Evolutionary conservation across 345 rosid genomes (phyloP).

Genomic region (Moringa oleifera): DNA sequence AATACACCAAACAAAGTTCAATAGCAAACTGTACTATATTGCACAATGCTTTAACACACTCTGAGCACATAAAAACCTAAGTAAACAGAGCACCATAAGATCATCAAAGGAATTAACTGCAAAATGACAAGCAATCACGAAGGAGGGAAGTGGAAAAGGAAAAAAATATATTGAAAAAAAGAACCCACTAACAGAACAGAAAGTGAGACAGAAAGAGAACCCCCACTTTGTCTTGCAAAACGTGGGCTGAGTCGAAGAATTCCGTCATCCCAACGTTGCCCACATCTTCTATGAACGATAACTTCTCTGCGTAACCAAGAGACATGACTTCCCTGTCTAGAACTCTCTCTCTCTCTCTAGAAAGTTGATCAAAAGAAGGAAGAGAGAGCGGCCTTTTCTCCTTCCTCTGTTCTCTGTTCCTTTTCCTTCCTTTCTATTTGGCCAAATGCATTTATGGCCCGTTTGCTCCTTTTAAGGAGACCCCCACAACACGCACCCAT

Average conservation of each 20-base stretch:
- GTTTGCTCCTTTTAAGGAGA: constrained; percentile 42
- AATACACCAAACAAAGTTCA: neutral
- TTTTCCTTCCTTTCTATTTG: constrained; percentile 13
- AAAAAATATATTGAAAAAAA: neutral
- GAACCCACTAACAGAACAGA: too few species aligned
- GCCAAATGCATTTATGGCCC: constrained; percentile 8
- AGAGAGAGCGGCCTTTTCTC: constrained; percentile 9
- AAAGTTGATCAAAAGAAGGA: neutral
- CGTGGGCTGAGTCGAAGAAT: constrained; percentile 70
- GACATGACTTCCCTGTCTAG: constrained; percentile 48
- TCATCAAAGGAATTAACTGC: constrained; percentile 6
- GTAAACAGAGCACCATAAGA: neutral
- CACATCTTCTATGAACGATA: constrained; percentile 98
- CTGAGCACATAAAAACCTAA: constrained; percentile 12
- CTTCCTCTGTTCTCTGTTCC: neutral
- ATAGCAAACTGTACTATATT: neutral
- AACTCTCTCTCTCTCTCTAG: neutral
- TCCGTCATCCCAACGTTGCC: constrained; percentile 96
- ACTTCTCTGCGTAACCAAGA: constrained; percentile 97
- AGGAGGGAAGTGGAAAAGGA: neutral
- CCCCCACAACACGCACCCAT: constrained; percentile 21
- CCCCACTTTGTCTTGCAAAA: constrained; percentile 74
- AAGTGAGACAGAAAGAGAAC: neutral
- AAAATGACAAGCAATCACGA: neutral
- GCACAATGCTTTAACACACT: neutral